Evolutionary conservation across 805 yeast genomes (phyloP).

Genomic region (Ogataea trehaloabstinens): DNA sequence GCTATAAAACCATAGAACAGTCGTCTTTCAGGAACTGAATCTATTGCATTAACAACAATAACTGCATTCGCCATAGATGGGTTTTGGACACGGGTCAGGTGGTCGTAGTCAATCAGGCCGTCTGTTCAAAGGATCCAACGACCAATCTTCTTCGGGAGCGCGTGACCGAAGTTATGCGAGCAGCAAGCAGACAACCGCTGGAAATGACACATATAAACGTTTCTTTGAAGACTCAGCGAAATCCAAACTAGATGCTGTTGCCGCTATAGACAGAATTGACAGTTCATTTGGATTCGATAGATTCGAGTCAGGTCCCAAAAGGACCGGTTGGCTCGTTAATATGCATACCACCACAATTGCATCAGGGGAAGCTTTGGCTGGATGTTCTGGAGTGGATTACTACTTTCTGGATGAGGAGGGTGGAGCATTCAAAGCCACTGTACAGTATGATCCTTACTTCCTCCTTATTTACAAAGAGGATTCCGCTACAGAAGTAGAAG

Average conservation of each 20-base stretch:
- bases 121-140: neutral
- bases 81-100: conserved; percentile 7
- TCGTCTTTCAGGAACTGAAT: too few species aligned
- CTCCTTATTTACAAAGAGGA: conserved; percentile 63
- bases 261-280: conserved; percentile 68
- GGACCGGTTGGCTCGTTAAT: conserved; percentile 88
- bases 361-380: conserved; percentile 56
- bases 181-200: neutral
- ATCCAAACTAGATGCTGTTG: conserved; percentile 50
- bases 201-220: neutral
- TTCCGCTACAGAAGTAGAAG: conserved; percentile 77
- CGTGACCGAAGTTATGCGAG: neutral
- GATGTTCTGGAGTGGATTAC: conserved; percentile 86
- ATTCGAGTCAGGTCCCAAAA: conserved; percentile 64
- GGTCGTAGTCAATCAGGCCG: conserved; percentile 1
- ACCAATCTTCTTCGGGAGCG: neutral
- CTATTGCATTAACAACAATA: too few species aligned
- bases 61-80: too few species aligned
- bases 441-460: conserved; percentile 85
- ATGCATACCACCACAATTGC: conserved; percentile 85
- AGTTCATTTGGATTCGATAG: conserved; percentile 85
- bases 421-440: conserved; percentile 85
- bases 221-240: conserved; percentile 3
- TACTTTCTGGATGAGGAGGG: conserved; percentile 96
- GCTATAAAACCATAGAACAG: too few species aligned